Base-by-base conservation (phyloP, 2,329 filamentous ascomycete species). In the Xylaria sp. region DNA sequence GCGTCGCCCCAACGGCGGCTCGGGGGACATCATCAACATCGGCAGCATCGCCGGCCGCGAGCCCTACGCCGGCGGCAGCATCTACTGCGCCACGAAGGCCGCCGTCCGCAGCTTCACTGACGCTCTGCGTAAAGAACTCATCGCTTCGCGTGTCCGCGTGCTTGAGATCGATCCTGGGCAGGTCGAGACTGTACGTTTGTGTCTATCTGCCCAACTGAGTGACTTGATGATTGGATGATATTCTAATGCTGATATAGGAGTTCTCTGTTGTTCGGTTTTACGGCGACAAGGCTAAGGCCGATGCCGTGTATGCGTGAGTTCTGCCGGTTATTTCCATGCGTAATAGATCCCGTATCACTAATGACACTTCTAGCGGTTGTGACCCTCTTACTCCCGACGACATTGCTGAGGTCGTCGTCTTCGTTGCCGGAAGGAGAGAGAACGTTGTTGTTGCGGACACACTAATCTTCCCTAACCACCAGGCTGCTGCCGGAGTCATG, bases 11-110 rank as follows among this genome's bases (percentile, higher is more conserved):
- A 87, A 95, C 66, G 91, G 92, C 68, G 94, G 94, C 66, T 85
- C 88, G 52, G 95, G 95, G 75, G 96, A 98, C 79, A 94, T 99
- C 79, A 97, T 99, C 84, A 98, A 98, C 78, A 83, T 94, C 77
- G 92, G 92, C 69, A 91, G 89, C 71, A 76, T 80, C 57, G 78
- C 78, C 28, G 78, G 92, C 15, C 86, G 91, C 61, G 91, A 93
- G 75, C 85, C 90, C 23, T 94, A 94, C 79, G 83, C 86, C 1
- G 91, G 91, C 64, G 92, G 92, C 50, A 88, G 88, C 77, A 93
- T 94, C 75, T 94, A 94, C 84, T 94, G 92, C 80, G 90, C 92
- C 0, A 91, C 91, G 32, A 94, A 94, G 80, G 91, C 91, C 46
- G 92, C 92, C 1, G 88, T 94, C 54, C 87, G 90, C 71, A 89